Evolutionary conservation across 768 basidiomycete species (phyloP).

Genomic region (Trametes punicea): DNA sequence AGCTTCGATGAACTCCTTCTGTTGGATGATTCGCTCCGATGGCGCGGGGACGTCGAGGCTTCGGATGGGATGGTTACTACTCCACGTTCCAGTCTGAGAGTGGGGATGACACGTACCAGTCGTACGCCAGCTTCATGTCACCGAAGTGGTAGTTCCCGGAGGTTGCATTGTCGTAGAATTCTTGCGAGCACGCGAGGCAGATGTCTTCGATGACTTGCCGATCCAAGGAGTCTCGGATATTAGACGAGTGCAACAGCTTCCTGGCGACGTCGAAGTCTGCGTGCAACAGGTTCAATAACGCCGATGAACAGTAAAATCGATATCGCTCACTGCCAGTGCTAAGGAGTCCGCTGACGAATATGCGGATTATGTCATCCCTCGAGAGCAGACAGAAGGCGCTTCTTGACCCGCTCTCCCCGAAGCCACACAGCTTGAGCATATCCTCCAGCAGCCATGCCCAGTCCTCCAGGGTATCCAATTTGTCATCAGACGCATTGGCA

Average conservation of each 20-base stretch:
- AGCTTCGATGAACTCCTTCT: slow-evolving; percentile 95
- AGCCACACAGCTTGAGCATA: slow-evolving; percentile 77
- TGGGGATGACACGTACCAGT: slow-evolving; percentile 58
- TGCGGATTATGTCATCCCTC: slow-evolving; percentile 66
- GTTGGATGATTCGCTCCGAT: slow-evolving; percentile 58
- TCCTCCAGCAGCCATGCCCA: slow-evolving; percentile 90
- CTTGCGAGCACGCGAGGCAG: slow-evolving; percentile 75
- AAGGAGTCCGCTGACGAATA: slow-evolving; percentile 84
- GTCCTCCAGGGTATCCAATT: slow-evolving; percentile 59
- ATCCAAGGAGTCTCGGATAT: slow-evolving; percentile 46
- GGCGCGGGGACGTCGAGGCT: slow-evolving; percentile 75
- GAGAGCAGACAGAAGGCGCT: slow-evolving; percentile 81
- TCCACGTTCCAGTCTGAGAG: neutral
- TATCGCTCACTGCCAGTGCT: slow-evolving; percentile 78
- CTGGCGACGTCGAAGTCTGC: slow-evolving; percentile 69
- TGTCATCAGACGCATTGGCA: slow-evolving; percentile 52
- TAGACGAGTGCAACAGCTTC: slow-evolving; percentile 50
- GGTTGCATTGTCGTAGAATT: slow-evolving; percentile 93
- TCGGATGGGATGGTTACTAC: neutral
- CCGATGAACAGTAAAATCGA: neutral
- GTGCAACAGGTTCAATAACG: slow-evolving; percentile 10
- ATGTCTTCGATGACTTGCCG: slow-evolving; percentile 63
- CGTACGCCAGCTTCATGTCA: slow-evolving; percentile 96
- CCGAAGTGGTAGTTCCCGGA: slow-evolving; percentile 90
- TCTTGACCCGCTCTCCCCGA: slow-evolving; percentile 56